Evolutionary conservation across 352 stramenopile species (phyloP).

Genomic region (Pythium phragmitis): DNA sequence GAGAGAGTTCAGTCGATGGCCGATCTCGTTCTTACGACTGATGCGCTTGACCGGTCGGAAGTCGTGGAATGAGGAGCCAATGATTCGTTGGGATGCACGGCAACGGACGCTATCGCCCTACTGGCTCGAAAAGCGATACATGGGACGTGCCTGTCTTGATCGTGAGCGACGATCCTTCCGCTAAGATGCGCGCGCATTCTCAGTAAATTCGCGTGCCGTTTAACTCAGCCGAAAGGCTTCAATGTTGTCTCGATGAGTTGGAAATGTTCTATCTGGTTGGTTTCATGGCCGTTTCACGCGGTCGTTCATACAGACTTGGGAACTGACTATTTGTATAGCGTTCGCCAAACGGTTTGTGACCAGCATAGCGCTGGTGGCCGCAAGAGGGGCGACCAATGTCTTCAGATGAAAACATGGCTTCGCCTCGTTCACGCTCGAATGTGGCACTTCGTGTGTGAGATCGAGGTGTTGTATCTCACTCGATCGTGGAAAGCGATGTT

Average conservation of each 20-base stretch:
- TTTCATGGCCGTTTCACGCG: too few species aligned
- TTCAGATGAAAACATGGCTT: not conserved
- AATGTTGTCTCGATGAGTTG: not conserved
- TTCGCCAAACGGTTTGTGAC: not conserved
- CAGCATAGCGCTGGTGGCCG: not conserved
- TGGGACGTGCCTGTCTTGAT: not conserved
- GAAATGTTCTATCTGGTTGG: not conserved
- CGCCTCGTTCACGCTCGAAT: not conserved
- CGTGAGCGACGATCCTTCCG: not conserved
- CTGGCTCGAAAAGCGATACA: not conserved
- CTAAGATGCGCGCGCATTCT: slow-evolving; percentile 10
- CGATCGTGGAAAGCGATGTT: not conserved
- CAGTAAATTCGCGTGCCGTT: not conserved
- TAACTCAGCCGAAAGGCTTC: too few species aligned
- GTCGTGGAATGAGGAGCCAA: not conserved
- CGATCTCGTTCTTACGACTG: not conserved
- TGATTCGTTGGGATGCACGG: not conserved
- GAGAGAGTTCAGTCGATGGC: not conserved
- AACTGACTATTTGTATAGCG: not conserved
- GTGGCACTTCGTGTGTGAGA: not conserved
- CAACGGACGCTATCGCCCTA: not conserved
- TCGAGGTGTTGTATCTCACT: not conserved
- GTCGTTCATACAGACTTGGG: too few species aligned
- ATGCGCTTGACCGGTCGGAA: not conserved
- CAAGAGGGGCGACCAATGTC: too few species aligned